Evolutionary conservation across 352 stramenopile genomes (phyloP).

Genomic region (Plasmopara viticola): DNA sequence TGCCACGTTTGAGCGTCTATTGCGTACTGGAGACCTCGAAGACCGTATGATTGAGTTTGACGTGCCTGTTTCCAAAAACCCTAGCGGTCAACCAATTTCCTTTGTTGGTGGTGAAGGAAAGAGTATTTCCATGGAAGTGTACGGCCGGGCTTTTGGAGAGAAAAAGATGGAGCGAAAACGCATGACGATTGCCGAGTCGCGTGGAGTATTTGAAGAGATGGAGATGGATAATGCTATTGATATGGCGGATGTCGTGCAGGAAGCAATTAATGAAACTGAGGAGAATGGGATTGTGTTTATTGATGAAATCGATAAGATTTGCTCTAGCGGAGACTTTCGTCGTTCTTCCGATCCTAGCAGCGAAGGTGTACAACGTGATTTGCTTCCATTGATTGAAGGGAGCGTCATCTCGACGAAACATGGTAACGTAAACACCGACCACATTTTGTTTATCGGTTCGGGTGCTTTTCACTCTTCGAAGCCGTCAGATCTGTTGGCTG

Average conservation of each 20-base stretch:
- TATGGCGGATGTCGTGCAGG: slow-evolving; percentile 83
- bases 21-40: slow-evolving; percentile 77
- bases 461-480: slow-evolving; percentile 98
- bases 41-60: slow-evolving; percentile 78
- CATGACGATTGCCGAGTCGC: slow-evolving; percentile 92
- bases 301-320: slow-evolving; percentile 99
- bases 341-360: slow-evolving; percentile 93
- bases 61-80: slow-evolving; percentile 52
- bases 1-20: slow-evolving; percentile 90
- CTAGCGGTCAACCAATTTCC: slow-evolving; percentile 47
- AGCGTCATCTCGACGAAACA: slow-evolving; percentile 98
- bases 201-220: slow-evolving; percentile 92
- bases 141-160: slow-evolving; percentile 64
- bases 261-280: slow-evolving; percentile 90
- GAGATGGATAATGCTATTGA: slow-evolving; percentile 94
- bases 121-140: slow-evolving; percentile 65
- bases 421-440: slow-evolving; percentile 99
- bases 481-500: slow-evolving; percentile 96
- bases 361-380: slow-evolving; percentile 97
- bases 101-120: slow-evolving; percentile 65
- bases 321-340: slow-evolving; percentile 91
- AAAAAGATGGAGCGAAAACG: slow-evolving; percentile 90
- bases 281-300: slow-evolving; percentile 99
- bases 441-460: slow-evolving; percentile 98
- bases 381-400: slow-evolving; percentile 98